Evolutionary conservation across 2,329 filamentous ascomycete genomes (phyloP).

Genomic region (Fusarium sp.): DNA sequence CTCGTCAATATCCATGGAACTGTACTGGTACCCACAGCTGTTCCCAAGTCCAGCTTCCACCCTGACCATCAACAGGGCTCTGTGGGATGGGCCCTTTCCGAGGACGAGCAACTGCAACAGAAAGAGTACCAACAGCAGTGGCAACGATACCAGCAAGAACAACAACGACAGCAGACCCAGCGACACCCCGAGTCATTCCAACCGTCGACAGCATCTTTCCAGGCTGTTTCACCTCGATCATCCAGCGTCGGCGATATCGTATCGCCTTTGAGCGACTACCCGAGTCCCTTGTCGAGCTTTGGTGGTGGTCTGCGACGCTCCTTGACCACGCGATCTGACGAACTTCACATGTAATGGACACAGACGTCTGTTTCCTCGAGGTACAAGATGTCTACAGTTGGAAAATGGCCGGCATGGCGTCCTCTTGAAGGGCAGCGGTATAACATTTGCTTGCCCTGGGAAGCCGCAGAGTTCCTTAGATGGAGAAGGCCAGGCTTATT

Average conservation of each 20-base stretch:
- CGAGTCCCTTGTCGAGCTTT: conserved; percentile 44
- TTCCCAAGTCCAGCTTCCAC: conserved; percentile 29
- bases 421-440: not conserved
- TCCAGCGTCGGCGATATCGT: conserved; percentile 45
- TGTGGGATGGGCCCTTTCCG: conserved; percentile 38
- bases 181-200: conserved; percentile 26
- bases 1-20: conserved; percentile 46
- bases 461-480: not conserved
- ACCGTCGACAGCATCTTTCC: conserved; percentile 30
- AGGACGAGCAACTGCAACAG: conserved; percentile 19
- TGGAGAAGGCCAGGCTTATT: too few relatives aligned
- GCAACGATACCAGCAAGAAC: conserved; percentile 22
- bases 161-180: conserved; percentile 23
- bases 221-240: conserved; percentile 22
- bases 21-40: conserved; percentile 35
- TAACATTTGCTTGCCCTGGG: not conserved
- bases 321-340: conserved; percentile 47
- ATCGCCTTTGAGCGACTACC: conserved; percentile 45
- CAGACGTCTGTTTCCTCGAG: too few relatives aligned
- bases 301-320: conserved; percentile 42
- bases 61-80: conserved; percentile 30
- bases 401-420: not conserved
- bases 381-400: not conserved
- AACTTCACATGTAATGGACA: conserved; percentile 42
- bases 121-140: conserved; percentile 9